Conservation (phyloP, 176 grass and related monocot species). For the Oryza longistaminata region DNA sequence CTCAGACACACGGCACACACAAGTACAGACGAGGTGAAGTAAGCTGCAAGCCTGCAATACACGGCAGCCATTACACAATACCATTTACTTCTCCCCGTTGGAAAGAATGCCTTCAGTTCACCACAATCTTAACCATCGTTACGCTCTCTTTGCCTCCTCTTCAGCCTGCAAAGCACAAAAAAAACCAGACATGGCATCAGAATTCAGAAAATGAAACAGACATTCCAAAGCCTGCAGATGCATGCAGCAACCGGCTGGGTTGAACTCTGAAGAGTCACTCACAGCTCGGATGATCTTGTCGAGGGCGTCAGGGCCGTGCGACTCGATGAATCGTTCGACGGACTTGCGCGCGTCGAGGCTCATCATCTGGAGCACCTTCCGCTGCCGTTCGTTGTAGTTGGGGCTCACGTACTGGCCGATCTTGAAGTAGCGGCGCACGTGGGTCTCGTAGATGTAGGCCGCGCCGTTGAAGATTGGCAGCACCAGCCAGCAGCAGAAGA, state of each 20-base stretch:
- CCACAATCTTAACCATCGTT: slow-evolving; percentile 15
- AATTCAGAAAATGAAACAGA: slow-evolving; percentile 23
- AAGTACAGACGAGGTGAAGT: background rate
- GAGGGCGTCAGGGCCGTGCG: slow-evolving; percentile 71
- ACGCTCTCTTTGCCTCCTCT: slow-evolving; percentile 45
- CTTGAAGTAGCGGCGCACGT: slow-evolving; percentile 86
- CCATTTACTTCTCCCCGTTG: background rate
- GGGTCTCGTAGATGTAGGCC: slow-evolving; percentile 83
- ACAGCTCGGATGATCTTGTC: slow-evolving; percentile 77
- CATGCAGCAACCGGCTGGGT: background rate
- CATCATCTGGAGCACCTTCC: slow-evolving; percentile 81
- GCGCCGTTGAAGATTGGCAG: slow-evolving; percentile 95
- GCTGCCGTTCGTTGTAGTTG: slow-evolving; percentile 67
- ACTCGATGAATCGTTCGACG: slow-evolving; percentile 80
- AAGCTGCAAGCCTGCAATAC: background rate
- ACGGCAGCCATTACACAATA: background rate
- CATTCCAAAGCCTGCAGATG: background rate
- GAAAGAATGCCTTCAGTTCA: slow-evolving; percentile 28
- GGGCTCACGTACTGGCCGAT: slow-evolving; percentile 69
- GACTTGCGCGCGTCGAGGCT: slow-evolving; percentile 86
- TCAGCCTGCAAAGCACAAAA: slow-evolving; percentile 53
- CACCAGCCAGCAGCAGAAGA: slow-evolving; percentile 95
- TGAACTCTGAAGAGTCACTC: background rate
- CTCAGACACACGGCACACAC: slow-evolving; percentile 26
- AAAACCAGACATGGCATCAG: background rate